Evolutionary conservation across 345 rosid species (phyloP).

Genomic region (Eucalyptus marginata): DNA sequence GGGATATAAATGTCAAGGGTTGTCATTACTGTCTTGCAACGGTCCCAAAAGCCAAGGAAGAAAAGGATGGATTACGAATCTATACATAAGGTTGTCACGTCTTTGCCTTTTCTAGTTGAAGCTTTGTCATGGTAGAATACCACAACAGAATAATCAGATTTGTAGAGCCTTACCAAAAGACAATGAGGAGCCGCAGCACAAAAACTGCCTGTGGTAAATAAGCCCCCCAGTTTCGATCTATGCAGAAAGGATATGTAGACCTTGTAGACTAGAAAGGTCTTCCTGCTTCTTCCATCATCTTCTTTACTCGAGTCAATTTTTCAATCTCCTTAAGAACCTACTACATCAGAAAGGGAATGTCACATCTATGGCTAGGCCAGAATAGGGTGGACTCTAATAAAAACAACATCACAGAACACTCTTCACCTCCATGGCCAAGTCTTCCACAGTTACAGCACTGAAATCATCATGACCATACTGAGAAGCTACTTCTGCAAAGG

Average conservation of each 20-base stretch:
- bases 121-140: background rate
- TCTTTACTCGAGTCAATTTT: constrained; percentile 73
- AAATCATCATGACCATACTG: constrained; percentile 43
- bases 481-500: constrained; percentile 44
- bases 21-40: background rate
- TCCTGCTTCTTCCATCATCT: constrained; percentile 85
- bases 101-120: background rate
- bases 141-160: background rate
- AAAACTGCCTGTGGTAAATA: background rate
- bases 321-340: constrained; percentile 64
- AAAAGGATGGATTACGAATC: background rate
- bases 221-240: background rate
- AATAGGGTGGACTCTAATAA: background rate
- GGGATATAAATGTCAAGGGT: background rate
- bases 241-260: background rate
- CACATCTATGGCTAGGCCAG: background rate
- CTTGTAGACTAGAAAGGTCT: constrained; percentile 49
- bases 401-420: background rate
- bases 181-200: background rate
- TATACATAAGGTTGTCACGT: background rate
- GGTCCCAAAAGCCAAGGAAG: background rate
- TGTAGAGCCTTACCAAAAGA: background rate
- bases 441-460: constrained; percentile 50
- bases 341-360: background rate
- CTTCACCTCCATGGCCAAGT: constrained; percentile 59